Conservation (phyloP, 768 basidiomycete species). For the Pleurotus pulmonarius region DNA sequence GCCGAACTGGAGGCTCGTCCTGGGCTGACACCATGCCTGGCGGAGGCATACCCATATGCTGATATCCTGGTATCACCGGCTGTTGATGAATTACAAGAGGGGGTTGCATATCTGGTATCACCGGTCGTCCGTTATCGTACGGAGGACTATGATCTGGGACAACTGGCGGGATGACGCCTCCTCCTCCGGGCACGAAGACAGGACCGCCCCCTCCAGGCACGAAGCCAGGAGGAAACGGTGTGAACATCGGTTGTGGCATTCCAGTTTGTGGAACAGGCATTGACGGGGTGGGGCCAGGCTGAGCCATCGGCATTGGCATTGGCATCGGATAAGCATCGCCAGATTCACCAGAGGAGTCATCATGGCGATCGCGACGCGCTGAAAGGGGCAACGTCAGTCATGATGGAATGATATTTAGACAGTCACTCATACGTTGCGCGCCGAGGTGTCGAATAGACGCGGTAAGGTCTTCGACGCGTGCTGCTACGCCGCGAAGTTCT, state of each 20-base stretch:
- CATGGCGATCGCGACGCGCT: neutral
- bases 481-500: conserved; percentile 64
- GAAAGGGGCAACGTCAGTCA: neutral
- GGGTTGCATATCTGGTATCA: conserved; percentile 21
- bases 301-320: neutral
- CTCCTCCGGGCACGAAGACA: conserved; percentile 14
- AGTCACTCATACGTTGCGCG: neutral
- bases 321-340: neutral
- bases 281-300: neutral
- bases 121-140: conserved; percentile 10
- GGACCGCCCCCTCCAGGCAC: conserved; percentile 9
- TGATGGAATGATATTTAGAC: neutral
- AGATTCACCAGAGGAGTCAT: neutral
- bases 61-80: neutral
- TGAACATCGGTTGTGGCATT: conserved; percentile 6
- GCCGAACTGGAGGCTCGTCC: neutral
- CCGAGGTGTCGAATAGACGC: conserved; percentile 35
- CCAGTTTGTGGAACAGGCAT: conserved; percentile 11
- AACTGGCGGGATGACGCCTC: conserved; percentile 35
- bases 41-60: neutral
- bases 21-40: neutral
- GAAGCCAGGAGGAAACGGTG: conserved; percentile 14
- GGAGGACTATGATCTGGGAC: conserved; percentile 19
- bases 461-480: conserved; percentile 51
- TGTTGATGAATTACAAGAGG: neutral